phyloP scores from a whole-genome alignment of 2,329 filamentous ascomycete genomes.

The Mycosphaerelloides madeirae region DNA sequence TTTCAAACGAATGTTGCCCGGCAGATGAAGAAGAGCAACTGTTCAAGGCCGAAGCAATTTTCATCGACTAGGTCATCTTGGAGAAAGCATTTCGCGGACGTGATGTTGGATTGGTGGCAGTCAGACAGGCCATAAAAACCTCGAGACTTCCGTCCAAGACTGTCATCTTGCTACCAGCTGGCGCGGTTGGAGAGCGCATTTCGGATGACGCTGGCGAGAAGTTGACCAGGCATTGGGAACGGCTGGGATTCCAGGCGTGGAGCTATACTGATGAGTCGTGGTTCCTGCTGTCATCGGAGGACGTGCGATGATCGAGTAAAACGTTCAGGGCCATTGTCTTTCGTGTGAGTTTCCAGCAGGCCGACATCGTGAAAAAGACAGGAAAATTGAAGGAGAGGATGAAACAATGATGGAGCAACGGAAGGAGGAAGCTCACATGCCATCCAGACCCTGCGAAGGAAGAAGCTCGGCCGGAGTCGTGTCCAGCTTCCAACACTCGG shows the following conservation, averaged over 20 bases:
- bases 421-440: no score
- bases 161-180: constrained; percentile 17
- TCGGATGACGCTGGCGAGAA: constrained; percentile 12
- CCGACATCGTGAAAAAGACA: no score
- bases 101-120: constrained; percentile 10
- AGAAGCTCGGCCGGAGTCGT: no score
- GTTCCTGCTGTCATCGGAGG: constrained; percentile 10
- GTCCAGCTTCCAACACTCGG: no score
- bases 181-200: constrained; percentile 2
- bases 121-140: constrained; percentile 4
- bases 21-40: constrained; percentile 6
- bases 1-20: constrained; percentile 16
- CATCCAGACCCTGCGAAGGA: no score
- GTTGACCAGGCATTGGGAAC: constrained; percentile 17
- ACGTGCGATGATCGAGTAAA: no score
- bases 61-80: constrained; percentile 13
- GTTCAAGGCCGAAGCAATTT: constrained; percentile 5
- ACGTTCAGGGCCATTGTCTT: no score
- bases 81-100: constrained; percentile 3
- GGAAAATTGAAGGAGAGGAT: neutral
- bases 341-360: no score
- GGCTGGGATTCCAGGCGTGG: constrained; percentile 18
- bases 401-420: no score
- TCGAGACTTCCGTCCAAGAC: constrained; percentile 4
- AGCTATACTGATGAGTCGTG: constrained; percentile 21